Conservation (phyloP, 352 stramenopile species). For the Globisporangium solare region DNA sequence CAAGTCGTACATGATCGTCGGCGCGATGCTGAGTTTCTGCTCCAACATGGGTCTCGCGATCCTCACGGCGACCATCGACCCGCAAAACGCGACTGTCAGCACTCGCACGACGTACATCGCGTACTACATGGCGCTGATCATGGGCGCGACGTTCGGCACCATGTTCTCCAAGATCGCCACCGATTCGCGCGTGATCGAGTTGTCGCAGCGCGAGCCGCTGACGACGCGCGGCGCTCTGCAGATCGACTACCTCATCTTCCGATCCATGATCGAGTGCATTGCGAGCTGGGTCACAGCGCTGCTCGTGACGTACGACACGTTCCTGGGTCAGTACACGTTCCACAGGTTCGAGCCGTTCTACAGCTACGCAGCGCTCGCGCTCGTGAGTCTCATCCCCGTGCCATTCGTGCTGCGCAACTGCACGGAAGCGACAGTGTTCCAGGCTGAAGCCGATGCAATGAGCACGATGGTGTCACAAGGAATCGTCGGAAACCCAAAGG, state of each 20-base stretch:
- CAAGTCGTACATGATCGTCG: conserved; percentile 90
- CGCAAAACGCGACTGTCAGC: conserved; percentile 21
- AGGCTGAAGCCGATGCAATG: conserved; percentile 18
- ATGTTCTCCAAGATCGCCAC: conserved; percentile 83
- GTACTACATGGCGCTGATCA: conserved; percentile 59
- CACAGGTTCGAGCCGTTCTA: conserved; percentile 41
- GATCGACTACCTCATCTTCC: conserved; percentile 75
- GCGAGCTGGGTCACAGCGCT: conserved; percentile 42
- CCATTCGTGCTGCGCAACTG: conserved; percentile 64
- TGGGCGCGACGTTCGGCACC: conserved; percentile 73
- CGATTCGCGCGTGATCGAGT: conserved; percentile 76
- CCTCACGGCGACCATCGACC: conserved; percentile 39
- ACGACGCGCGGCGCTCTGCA: conserved; percentile 62
- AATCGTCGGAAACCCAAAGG: background rate
- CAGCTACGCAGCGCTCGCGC: conserved; percentile 40
- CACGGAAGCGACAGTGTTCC: conserved; percentile 36
- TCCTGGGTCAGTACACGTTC: conserved; percentile 41
- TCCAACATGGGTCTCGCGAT: conserved; percentile 47
- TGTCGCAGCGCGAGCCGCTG: conserved; percentile 74
- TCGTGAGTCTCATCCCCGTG: conserved; percentile 51
- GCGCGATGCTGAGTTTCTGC: conserved; percentile 48
- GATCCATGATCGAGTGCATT: conserved; percentile 41
- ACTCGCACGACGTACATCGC: conserved; percentile 13
- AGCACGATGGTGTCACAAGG: conserved; percentile 3
- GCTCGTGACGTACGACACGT: conserved; percentile 37